A percentile compares a stretch with the other conserved stretches of the same genome.
Conservation (phyloP, 2,329 filamentous ascomycete species). For the Drechslera avenae region DNA sequence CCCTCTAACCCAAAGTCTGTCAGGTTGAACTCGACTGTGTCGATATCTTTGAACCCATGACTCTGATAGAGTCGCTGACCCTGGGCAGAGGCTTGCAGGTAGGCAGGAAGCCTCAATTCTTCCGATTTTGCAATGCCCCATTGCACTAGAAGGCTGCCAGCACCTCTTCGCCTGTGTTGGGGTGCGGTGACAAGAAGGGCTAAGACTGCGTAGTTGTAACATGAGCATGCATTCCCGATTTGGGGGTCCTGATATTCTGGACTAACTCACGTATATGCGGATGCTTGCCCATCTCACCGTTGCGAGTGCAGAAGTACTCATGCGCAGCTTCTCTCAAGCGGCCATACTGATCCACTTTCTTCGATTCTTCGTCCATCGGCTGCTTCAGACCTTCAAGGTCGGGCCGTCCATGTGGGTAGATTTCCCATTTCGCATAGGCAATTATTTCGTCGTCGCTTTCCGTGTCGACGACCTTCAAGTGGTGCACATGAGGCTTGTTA, state of each 20-base stretch:
- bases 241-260: not conserved
- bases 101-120: not conserved
- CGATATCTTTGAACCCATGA: not conserved
- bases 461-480: no score
- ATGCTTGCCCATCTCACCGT: not conserved
- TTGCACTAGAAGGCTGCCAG: not conserved
- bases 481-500: not conserved
- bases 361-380: not conserved
- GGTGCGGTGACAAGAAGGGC: not conserved
- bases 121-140: not conserved
- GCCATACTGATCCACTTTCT: constrained; percentile 2
- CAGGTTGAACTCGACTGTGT: not conserved
- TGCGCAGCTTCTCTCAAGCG: constrained; percentile 1
- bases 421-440: constrained; percentile 5
- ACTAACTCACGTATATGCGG: constrained; percentile 4
- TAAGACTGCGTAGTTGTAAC: not conserved
- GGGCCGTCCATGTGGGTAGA: not conserved
- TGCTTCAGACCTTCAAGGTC: constrained; percentile 2
- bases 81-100: not conserved
- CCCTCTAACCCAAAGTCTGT: not conserved
- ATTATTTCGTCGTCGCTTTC: no score
- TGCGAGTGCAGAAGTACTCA: constrained; percentile 1
- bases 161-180: not conserved
- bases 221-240: not conserved
- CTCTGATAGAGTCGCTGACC: not conserved